Conservation (phyloP, 352 stramenopile genomes). For the Peronospora tabacina region DNA sequence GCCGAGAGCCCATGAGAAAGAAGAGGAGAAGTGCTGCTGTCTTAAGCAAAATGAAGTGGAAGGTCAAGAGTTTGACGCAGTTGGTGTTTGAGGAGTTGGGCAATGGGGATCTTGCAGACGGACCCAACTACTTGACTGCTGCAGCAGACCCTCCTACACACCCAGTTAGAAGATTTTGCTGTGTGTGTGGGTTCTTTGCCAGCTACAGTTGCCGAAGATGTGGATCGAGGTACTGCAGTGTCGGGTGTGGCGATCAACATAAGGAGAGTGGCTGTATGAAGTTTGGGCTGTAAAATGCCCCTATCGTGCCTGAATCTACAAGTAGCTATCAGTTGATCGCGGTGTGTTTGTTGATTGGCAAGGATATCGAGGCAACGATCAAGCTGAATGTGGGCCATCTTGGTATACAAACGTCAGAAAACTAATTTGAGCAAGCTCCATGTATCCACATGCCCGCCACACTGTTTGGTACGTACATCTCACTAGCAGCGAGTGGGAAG, state of each 20-base stretch:
- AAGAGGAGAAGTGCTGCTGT: conserved; percentile 25
- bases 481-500: too few species aligned
- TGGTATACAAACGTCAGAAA: too few species aligned
- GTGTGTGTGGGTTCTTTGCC: conserved; percentile 78
- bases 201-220: conserved; percentile 65
- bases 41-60: conserved; percentile 41
- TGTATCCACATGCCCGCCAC: too few species aligned
- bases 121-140: conserved; percentile 67
- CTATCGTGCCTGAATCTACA: not conserved
- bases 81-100: conserved; percentile 80
- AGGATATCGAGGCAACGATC: too few species aligned
- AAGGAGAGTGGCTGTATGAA: conserved; percentile 88
- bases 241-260: conserved; percentile 79
- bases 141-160: conserved; percentile 46
- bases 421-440: too few species aligned
- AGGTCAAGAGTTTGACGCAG: conserved; percentile 85
- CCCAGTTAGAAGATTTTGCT: conserved; percentile 78
- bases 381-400: too few species aligned
- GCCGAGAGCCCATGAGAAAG: conserved; percentile 25
- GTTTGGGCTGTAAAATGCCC: conserved; percentile 51
- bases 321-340: not conserved
- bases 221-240: conserved; percentile 59
- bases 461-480: too few species aligned
- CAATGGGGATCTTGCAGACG: conserved; percentile 13
- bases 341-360: too few species aligned